A percentile compares a stretch with the other conserved stretches of the same genome.
phyloP scores from a whole-genome alignment of 257 asterid genomes.

The Rhazya stricta region DNA sequence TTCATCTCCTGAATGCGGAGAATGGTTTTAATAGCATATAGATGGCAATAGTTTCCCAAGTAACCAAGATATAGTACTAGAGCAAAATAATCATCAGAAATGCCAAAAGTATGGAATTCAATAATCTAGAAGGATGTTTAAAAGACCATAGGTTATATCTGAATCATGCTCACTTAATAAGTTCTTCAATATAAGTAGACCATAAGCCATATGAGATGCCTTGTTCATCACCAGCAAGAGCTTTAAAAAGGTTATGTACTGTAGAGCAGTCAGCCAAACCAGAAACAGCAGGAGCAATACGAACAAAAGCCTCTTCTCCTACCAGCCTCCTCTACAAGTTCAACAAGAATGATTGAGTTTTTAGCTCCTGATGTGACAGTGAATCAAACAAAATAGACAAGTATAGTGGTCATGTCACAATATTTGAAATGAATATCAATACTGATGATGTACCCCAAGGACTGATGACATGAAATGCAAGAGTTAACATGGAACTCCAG shows the following conservation, averaged over 20 bases:
- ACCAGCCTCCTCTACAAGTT: conserved; percentile 58
- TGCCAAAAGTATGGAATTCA: background rate
- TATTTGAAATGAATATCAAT: background rate
- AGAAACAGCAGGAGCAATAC: conserved; percentile 91
- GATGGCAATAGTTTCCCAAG: background rate
- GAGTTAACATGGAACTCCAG: background rate
- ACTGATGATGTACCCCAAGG: background rate
- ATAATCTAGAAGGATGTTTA: background rate
- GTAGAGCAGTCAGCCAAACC: conserved; percentile 95
- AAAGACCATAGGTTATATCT: background rate
- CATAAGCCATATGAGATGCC: conserved; percentile 74
- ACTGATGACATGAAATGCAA: background rate
- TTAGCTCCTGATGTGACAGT: background rate
- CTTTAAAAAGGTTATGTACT: conserved; percentile 82
- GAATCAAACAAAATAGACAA: too few relatives aligned
- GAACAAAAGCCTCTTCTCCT: conserved; percentile 93
- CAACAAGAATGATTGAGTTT: conserved; percentile 9
- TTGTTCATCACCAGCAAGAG: conserved; percentile 68
- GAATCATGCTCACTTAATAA: conserved; percentile 67
- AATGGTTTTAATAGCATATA: background rate
- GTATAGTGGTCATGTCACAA: background rate
- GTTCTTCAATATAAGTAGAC: conserved; percentile 75
- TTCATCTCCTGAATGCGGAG: background rate
- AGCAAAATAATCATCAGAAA: background rate
- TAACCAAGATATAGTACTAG: background rate